Evolutionary conservation across 1,284 basidiomycete genomes (phyloP).

Genomic region (Apiotrichum brassicae): DNA sequence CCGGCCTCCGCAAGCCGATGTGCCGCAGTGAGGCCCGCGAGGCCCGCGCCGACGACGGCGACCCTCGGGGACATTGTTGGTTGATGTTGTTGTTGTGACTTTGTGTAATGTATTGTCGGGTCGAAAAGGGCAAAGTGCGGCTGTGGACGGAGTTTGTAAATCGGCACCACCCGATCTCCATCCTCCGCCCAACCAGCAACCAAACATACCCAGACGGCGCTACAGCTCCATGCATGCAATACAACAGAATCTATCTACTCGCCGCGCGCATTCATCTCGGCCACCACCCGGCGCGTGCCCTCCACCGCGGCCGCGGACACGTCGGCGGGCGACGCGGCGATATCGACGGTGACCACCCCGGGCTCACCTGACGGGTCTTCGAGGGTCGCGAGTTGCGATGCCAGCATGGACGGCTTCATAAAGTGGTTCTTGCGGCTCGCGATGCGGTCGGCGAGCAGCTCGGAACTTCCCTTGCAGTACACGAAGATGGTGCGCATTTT

Average conservation of each 20-base stretch:
- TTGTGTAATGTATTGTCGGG: no score
- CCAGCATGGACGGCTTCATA: constrained; percentile 82
- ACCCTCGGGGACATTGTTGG: no score
- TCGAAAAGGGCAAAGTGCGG: no score
- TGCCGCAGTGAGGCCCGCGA: constrained; percentile 42
- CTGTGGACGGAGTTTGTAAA: no score
- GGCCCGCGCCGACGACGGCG: constrained; percentile 43
- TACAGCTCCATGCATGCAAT: background rate
- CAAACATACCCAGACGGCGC: no score
- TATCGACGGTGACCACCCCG: constrained; percentile 61
- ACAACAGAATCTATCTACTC: background rate
- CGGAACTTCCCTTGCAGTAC: constrained; percentile 65
- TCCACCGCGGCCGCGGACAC: constrained; percentile 52
- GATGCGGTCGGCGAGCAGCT: constrained; percentile 66
- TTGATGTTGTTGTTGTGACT: no score
- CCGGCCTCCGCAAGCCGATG: constrained; percentile 29
- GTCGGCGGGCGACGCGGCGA: constrained; percentile 55
- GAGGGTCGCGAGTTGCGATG: constrained; percentile 71
- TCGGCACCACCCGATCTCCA: no score
- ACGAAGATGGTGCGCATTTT: constrained; percentile 67
- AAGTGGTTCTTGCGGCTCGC: constrained; percentile 68
- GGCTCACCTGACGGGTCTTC: constrained; percentile 66
- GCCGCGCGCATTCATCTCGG: constrained; percentile 16
- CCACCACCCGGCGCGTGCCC: constrained; percentile 29
- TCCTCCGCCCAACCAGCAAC: no score